Evolutionary conservation across 805 yeast species (phyloP), one percentile per base, ranked within the genome.

Genomic region (Candida yuanshanica): DNA sequence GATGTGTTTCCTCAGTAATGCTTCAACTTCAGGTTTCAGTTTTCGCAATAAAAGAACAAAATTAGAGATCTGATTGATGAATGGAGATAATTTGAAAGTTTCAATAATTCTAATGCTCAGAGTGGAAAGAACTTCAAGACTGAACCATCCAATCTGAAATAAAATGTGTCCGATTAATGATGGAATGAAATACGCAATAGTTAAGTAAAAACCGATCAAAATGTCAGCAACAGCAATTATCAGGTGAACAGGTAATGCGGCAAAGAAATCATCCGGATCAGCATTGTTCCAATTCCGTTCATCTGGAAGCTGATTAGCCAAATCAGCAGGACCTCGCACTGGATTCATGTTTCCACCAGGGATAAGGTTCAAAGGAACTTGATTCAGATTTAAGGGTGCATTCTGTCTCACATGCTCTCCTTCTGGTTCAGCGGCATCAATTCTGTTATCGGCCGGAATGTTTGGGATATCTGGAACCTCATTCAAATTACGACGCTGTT

Each of bases 161-260:
- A 43, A 6, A 6, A 45, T 10, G 14, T 49, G 52, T 9, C 82
- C 83, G 4, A 72, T 35, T 33, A 68, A 50, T 7, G 74, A 69
- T 10, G 83, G 82, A 3, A 74, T 45, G 14, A 71, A 59, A 49
- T 75, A 77, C 1, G 73, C 60, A 12, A 65, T 34, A 23, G 69
- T 59, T 29, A 75, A 51, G 43, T 70, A 71, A 2, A 62, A 51
- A 1, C 67, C 54, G 2, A 62, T 44, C 20, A 60, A 40, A 2
- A 52, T 48, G 22, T 62, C 53, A 14, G 61, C 63, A 14, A 59
- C 59, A 33, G 44, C 44, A 23, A 52, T 33, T 7, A 52, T 42
- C 14, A 49, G 24, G 14, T 39, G 43, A 9, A 48, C 34, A 11
- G 58, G 53, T 2, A 54, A 29, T 2, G 44, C 37, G 25, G 39